Evolutionary conservation across 2,329 filamentous ascomycete species (phyloP), one percentile per base, ranked within the genome.

Genomic region (Penicillium crustosum): DNA sequence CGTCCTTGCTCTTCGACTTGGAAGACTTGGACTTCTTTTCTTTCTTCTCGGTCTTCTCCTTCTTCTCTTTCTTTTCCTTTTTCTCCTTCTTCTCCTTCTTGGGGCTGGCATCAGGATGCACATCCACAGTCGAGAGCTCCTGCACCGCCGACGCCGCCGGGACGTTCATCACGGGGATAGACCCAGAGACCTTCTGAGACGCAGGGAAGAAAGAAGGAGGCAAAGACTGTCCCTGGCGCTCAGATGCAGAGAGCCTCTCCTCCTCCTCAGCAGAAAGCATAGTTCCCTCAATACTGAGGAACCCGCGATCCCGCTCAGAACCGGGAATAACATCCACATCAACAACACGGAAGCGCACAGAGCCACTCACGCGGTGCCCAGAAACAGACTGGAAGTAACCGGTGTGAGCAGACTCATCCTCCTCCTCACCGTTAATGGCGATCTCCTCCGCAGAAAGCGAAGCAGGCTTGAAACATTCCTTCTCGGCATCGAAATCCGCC

Each of bases 271-370:
- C 83, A 47, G 82, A 81, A 49, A 96, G 77, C 83, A 96, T 88
- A n/a, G 90, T 95, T 27, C 93, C 93, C 72, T 94, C 89, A 61
- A 97, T 87, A 65, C 89, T 92, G 60, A 96, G 77, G 71, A 93
- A 94, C 12, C 89, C 91, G 59, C 88, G 88, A 51, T 81, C 81
- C 52, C 86, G 86, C 63, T 89, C 90, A 47, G 86, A 83, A 29
- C 87, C 89, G 0, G 90, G 88, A 66, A 80, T 79, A 25, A 79
- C 71, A 66, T 97, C 93, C 61, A 94, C 90, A 72, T 95, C 91
- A 65, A 88, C 86, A 70, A 97, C 91, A 63, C 87, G 83, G 76
- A 96, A 96, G 53, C 83, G 82, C 38, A 95, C 75, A 68, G 84
- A 85, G 13, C 89, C 89, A 55, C 85, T 83, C 55, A 97, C 82